These are phyloP conservation scores for Eudorina sp. DNA, from an alignment of 139 green algal genomes.

Conservation along the genomic window DNA sequence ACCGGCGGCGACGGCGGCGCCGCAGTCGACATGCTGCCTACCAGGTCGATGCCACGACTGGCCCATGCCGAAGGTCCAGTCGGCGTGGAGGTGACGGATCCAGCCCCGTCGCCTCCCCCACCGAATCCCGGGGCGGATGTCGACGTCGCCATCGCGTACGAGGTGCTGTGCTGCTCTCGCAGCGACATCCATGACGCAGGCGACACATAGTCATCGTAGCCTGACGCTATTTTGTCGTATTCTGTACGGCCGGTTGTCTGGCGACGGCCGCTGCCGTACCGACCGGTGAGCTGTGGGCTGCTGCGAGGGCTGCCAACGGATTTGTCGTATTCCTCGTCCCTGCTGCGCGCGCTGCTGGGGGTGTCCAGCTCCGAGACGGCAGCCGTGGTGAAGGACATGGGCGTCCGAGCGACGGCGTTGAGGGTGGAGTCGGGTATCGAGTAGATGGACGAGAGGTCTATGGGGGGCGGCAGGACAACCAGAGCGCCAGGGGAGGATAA, in stretches of 20 bases:
- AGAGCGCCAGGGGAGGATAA: too few relatives aligned
- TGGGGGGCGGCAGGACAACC: background rate
- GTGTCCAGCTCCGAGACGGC: slow-evolving; percentile 44
- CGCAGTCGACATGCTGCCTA: background rate
- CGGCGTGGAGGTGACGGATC: background rate
- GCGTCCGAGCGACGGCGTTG: slow-evolving; percentile 2
- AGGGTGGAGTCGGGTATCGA: slow-evolving; percentile 36
- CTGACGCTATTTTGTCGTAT: background rate
- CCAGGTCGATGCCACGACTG: background rate
- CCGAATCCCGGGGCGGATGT: background rate
- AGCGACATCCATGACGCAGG: slow-evolving; percentile 20
- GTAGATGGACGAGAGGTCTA: slow-evolving; percentile 49
- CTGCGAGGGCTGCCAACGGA: background rate
- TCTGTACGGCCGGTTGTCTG: background rate
- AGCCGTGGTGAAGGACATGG: slow-evolving; percentile 32
- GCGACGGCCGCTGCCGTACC: background rate
- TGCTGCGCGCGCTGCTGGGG: background rate
- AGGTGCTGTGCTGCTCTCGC: slow-evolving; percentile 16
- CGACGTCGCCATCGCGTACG: background rate
- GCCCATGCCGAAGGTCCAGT: background rate
- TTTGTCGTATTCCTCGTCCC: slow-evolving; percentile 11
- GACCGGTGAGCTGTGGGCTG: background rate
- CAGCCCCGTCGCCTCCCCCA: background rate
- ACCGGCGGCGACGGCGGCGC: background rate
- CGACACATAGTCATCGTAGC: slow-evolving; percentile 39